Conservation (phyloP, 129 eudicot genomes). For the Glebionis coronaria region DNA sequence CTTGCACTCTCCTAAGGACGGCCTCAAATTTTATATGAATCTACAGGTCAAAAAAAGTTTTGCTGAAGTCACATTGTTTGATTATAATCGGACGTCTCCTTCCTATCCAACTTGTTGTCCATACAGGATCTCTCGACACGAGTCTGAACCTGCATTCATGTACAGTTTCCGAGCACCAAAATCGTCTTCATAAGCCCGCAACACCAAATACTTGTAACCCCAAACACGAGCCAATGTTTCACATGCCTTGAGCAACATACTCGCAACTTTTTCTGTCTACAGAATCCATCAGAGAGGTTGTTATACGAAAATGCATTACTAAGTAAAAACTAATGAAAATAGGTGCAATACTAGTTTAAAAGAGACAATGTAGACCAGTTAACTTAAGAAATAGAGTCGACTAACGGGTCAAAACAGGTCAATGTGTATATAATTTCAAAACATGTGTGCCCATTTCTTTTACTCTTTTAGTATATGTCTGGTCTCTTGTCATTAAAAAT, state of each 20-base stretch:
- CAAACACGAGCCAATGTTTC: constrained; percentile 54
- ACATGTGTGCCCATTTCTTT: too few species aligned
- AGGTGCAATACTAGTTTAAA: too few species aligned
- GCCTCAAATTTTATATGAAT: too few species aligned
- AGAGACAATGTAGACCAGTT: too few species aligned
- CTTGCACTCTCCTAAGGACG: too few species aligned
- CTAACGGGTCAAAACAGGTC: background rate
- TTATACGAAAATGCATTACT: too few species aligned
- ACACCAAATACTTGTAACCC: constrained; percentile 68
- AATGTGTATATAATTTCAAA: constrained; percentile 18
- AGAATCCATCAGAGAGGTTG: background rate
- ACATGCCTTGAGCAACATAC: constrained; percentile 78
- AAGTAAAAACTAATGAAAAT: too few species aligned
- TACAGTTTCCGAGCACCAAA: constrained; percentile 67
- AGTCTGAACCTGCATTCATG: constrained; percentile 51
- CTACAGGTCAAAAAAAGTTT: too few species aligned
- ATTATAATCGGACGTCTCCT: constrained; percentile 68
- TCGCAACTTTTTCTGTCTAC: constrained; percentile 84
- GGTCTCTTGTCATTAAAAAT: too few species aligned
- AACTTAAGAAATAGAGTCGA: background rate
- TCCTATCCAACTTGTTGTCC: constrained; percentile 74
- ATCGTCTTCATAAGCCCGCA: constrained; percentile 90
- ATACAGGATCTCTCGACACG: constrained; percentile 67
- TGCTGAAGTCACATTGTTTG: constrained; percentile 55
- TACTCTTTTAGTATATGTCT: too few species aligned